A percentile compares a stretch with the other conserved stretches of the same genome.
These are phyloP conservation scores for Amanita inopinata DNA, from an alignment of 768 basidiomycete genomes.

Conservation along the genomic window DNA sequence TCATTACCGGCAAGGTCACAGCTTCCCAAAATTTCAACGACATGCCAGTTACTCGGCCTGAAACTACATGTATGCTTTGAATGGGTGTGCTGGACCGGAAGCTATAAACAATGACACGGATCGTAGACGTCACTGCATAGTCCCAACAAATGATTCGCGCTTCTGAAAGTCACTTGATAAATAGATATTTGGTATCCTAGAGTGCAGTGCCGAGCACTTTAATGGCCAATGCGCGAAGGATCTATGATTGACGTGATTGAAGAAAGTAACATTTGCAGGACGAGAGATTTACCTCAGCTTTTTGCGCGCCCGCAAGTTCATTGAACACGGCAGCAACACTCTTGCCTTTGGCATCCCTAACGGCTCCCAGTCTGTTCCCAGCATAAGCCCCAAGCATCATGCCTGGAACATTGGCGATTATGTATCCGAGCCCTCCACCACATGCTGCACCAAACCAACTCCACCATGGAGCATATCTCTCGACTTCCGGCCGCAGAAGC, in stretches of 20 bases:
- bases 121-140: too few species aligned
- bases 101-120: too few species aligned
- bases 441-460: slow-evolving; percentile 61
- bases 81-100: too few species aligned
- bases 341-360: slow-evolving; percentile 92
- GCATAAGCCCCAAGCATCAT: slow-evolving; percentile 79
- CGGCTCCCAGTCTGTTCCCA: slow-evolving; percentile 83
- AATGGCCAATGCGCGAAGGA: slow-evolving; percentile 70
- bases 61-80: too few species aligned
- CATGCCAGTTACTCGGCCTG: too few species aligned
- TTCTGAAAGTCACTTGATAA: neutral
- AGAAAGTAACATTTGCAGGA: neutral
- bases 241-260: slow-evolving; percentile 29
- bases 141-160: too few species aligned
- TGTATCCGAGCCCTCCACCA: slow-evolving; percentile 58
- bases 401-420: slow-evolving; percentile 75
- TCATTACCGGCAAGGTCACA: too few species aligned
- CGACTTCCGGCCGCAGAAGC: slow-evolving; percentile 77
- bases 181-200: slow-evolving; percentile 9
- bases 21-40: too few species aligned
- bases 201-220: slow-evolving; percentile 71
- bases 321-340: slow-evolving; percentile 84
- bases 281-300: slow-evolving; percentile 62
- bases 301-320: slow-evolving; percentile 66
- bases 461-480: slow-evolving; percentile 66